Base-by-base conservation (phyloP, 2,329 filamentous ascomycete species). In the Chrysoporthe puriensis region DNA sequence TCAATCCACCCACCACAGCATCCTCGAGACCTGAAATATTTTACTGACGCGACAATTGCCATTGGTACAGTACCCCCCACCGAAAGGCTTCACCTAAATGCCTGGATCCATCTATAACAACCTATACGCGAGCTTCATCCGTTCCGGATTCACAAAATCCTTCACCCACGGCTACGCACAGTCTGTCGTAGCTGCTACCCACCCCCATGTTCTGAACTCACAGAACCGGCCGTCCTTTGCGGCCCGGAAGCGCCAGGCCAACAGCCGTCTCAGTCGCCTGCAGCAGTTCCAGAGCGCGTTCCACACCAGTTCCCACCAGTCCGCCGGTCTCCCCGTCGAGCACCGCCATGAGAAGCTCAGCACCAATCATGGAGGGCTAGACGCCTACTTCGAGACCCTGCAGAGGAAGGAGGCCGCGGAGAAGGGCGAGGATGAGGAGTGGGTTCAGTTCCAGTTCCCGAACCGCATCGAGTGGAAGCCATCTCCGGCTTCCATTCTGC, bases 151-250 rank as follows among this genome's bases (percentile, higher is more conserved):
- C 83, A 90, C 93, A 78, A 98, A 98, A 85, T 94, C 94, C 77
- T 91, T 98, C 80, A 95, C 93, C 80, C 93, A 98, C 88, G 95
- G 95, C 82, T 98, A 97, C 87, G 94, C 94, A 75, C 95, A 98
- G 80, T 97, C 94, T 71, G 91, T 98, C 82, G 94, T 99, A 82
- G 96, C 96, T 77, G 95, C 94, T 76, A 93, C 93, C 72, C 94
- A 97, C 71, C 87, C 87, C 66, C 85, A 86, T 90, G 91, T 83
- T 86, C 88, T 85, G 87, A 93, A 90, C 86, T 89, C 83, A 78
- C 93, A 88, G 79, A 89, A 87, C 78, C 85, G 87, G 73, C 86
- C 86, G 71, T 86, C 86, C 75, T 90, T 88, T 76, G 85, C 83
- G 70, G 67, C 63, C 63, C 85, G 86, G 73, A 85, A 85, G 75